Percentiles rank a stretch among this genome's conserved stretches.
Conservation (phyloP, 495 filamentous ascomycete genomes). For the Penicillium cinerascens region DNA sequence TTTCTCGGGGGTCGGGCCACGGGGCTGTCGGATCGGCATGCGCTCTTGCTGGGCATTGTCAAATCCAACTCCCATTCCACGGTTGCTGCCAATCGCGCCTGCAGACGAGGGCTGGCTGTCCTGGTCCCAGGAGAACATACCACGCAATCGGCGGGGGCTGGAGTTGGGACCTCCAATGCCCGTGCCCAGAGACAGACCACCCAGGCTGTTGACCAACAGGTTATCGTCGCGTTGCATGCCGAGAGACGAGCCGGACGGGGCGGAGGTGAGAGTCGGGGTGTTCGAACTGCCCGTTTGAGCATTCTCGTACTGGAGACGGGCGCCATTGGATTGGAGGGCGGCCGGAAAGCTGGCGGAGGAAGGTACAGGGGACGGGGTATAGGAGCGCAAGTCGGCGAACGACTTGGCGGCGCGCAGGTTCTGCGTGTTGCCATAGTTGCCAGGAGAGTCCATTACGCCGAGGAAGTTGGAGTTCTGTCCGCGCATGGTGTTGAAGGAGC, state of each 20-base stretch:
- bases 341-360: slow-evolving; percentile 87
- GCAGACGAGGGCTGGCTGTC: slow-evolving; percentile 54
- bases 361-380: slow-evolving; percentile 88
- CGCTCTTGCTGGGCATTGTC: slow-evolving; percentile 63
- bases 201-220: slow-evolving; percentile 64
- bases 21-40: slow-evolving; percentile 76
- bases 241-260: slow-evolving; percentile 59
- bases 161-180: slow-evolving; percentile 55
- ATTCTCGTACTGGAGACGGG: slow-evolving; percentile 62
- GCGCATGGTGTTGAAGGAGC: slow-evolving; percentile 70
- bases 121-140: slow-evolving; percentile 64
- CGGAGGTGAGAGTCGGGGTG: slow-evolving; percentile 74
- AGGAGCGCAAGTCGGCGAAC: slow-evolving; percentile 90
- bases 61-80: slow-evolving; percentile 63
- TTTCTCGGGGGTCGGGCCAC: slow-evolving; percentile 75
- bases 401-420: slow-evolving; percentile 96
- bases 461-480: slow-evolving; percentile 73
- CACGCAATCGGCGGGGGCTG: slow-evolving; percentile 58
- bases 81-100: slow-evolving; percentile 84
- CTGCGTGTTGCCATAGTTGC: slow-evolving; percentile 58
- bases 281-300: slow-evolving; percentile 59
- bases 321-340: slow-evolving; percentile 59
- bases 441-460: slow-evolving; percentile 80
- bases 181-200: slow-evolving; percentile 58
- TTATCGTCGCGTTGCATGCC: slow-evolving; percentile 61